Percentiles rank a stretch among this genome's conserved stretches.
phyloP scores from a whole-genome alignment of 2,329 filamentous ascomycete genomes.

The Epichloe elymi region DNA sequence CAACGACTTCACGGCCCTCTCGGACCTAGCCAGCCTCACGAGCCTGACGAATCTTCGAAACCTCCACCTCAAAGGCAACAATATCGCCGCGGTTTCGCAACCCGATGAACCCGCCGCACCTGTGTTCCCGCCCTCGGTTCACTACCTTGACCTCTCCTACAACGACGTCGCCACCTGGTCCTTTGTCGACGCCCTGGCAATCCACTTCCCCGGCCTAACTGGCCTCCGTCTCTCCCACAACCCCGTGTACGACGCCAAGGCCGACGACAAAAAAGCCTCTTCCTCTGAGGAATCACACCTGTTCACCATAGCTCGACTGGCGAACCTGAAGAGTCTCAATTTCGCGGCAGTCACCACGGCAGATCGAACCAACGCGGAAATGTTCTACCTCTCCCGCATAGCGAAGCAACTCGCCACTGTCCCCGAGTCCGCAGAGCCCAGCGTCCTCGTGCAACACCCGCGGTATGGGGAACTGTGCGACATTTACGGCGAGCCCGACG shows the following conservation, averaged over 20 bases:
- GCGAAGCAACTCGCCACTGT: constrained; percentile 57
- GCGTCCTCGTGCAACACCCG: constrained; percentile 51
- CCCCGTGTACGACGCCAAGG: constrained; percentile 56
- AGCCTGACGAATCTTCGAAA: constrained; percentile 39
- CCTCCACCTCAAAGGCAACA: constrained; percentile 65
- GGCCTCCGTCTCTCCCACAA: constrained; percentile 76
- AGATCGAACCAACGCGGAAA: constrained; percentile 77
- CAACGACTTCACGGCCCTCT: constrained; percentile 51
- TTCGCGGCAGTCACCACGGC: constrained; percentile 56
- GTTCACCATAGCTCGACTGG: constrained; percentile 68
- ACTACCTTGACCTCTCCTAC: constrained; percentile 60
- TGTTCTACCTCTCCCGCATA: constrained; percentile 84
- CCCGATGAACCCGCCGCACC: constrained; percentile 18
- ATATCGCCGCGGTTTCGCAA: constrained; percentile 36
- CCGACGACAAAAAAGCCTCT: constrained; percentile 29
- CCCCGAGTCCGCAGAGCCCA: constrained; percentile 35
- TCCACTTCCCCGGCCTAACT: constrained; percentile 57
- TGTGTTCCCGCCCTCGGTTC: constrained; percentile 39
- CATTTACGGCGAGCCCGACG: constrained; percentile 57
- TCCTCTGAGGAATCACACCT: constrained; percentile 75
- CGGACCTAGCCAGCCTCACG: constrained; percentile 42
- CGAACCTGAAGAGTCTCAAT: constrained; percentile 55
- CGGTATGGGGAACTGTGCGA: constrained; percentile 63
- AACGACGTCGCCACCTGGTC: constrained; percentile 57
- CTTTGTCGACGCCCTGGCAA: constrained; percentile 57